Conservation (phyloP, 208 protist genomes). For the Trypanosoma avium region DNA sequence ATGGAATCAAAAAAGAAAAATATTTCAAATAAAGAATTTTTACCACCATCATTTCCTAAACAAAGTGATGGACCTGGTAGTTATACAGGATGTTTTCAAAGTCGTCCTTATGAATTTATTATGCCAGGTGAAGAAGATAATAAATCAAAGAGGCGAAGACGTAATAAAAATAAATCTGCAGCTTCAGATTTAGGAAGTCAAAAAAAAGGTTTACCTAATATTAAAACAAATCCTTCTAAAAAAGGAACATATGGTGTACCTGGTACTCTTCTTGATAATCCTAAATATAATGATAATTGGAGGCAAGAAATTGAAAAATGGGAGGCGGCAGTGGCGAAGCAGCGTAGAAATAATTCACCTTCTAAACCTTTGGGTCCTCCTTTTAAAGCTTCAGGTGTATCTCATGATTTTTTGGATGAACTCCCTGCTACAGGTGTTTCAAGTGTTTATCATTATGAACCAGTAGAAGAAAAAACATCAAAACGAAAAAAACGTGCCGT, state of each 20-base stretch:
- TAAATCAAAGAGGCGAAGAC: constrained; percentile 24
- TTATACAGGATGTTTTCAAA: constrained; percentile 86
- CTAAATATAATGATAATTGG: constrained; percentile 74
- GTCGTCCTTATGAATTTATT: constrained; percentile 71
- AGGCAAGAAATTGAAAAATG: constrained; percentile 19
- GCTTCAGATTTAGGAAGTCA: constrained; percentile 14
- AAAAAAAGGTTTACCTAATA: constrained; percentile 61
- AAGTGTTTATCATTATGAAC: constrained; percentile 61
- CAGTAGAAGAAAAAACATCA: constrained; percentile 33
- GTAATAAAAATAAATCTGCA: constrained; percentile 9
- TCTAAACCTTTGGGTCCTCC: constrained; percentile 32
- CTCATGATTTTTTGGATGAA: constrained; percentile 73
- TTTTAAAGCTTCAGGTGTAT: constrained; percentile 54
- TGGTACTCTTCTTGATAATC: constrained; percentile 60
- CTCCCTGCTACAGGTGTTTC: constrained; percentile 69
- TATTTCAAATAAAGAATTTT: constrained; percentile 68
- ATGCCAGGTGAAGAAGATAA: constrained; percentile 58
- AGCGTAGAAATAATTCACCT: constrained; percentile 9
- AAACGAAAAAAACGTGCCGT: constrained; percentile 32
- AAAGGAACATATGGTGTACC: constrained; percentile 85
- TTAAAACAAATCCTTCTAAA: constrained; percentile 75
- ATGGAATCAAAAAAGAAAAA: constrained; percentile 37
- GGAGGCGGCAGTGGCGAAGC: constrained; percentile 29
- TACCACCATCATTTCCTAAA: constrained; percentile 65
- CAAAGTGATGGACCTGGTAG: constrained; percentile 80